These are phyloP conservation scores for Salix exigua DNA, from an alignment of 345 rosid species.

Conservation along the genomic window DNA sequence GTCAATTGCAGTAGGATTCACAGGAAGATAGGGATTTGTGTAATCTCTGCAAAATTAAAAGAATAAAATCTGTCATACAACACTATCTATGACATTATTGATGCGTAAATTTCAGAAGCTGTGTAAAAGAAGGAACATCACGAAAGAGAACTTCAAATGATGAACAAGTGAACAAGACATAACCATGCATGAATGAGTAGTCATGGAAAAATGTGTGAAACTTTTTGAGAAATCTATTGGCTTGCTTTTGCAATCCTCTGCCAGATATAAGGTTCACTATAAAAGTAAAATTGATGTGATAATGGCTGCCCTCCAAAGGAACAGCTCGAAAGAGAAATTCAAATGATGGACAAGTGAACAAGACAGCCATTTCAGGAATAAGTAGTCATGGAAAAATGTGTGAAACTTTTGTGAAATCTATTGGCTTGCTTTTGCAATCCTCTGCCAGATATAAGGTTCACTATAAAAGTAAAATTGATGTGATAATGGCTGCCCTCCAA, in stretches of 20 bases:
- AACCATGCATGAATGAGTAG: not conserved
- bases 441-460: not conserved
- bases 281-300: no score
- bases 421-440: not conserved
- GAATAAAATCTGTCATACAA: slow-evolving; percentile 13
- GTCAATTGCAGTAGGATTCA: slow-evolving; percentile 89
- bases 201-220: not conserved
- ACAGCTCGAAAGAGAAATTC: not conserved
- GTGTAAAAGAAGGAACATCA: not conserved
- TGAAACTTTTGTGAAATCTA: not conserved
- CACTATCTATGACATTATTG: not conserved
- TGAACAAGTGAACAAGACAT: not conserved
- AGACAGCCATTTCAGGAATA: not conserved
- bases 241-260: not conserved
- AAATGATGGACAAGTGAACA: not conserved
- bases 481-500: not conserved
- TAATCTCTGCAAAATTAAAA: slow-evolving; percentile 60
- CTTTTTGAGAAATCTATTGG: not conserved
- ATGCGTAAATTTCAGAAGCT: slow-evolving; percentile 4
- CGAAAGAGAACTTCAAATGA: not conserved
- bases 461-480: not conserved
- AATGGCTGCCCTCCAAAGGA: not conserved
- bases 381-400: not conserved
- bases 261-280: not conserved
- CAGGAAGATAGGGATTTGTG: slow-evolving; percentile 96